Conservation (phyloP, 306 rosid species). For the Styphnolobium japonicum region DNA sequence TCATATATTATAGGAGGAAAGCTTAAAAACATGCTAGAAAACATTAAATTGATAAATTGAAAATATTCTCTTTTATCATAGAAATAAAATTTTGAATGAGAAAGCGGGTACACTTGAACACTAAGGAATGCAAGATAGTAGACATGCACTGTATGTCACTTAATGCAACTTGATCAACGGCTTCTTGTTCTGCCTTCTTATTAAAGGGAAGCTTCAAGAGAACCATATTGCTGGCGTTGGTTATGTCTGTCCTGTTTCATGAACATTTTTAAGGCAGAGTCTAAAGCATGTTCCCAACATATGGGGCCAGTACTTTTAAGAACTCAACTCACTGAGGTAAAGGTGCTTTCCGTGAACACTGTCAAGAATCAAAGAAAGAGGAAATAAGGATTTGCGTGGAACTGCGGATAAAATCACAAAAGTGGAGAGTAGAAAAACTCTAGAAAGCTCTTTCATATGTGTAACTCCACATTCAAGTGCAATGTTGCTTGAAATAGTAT, state of each 20-base stretch:
- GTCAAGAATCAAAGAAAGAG: neutral
- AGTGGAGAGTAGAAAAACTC: neutral
- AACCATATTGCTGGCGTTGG: neutral
- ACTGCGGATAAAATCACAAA: neutral
- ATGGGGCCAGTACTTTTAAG: neutral
- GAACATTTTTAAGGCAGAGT: neutral
- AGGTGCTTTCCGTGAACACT: neutral
- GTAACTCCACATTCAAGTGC: neutral
- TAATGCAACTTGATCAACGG: neutral
- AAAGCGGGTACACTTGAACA: neutral
- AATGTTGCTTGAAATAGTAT: neutral
- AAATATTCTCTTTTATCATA: neutral
- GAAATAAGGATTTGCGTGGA: neutral
- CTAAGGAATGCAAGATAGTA: neutral
- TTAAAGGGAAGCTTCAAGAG: neutral
- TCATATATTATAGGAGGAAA: neutral
- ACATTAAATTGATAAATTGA: neutral
- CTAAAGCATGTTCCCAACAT: neutral
- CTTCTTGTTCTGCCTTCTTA: neutral
- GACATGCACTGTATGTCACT: neutral
- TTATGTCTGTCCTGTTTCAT: neutral
- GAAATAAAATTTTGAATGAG: neutral
- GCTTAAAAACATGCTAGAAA: no score
- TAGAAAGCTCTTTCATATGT: neutral
- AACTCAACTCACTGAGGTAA: neutral